A percentile compares a stretch with the other conserved stretches of the same genome.
phyloP scores from a whole-genome alignment of 805 yeast genomes.

The Pichia kluyveri region DNA sequence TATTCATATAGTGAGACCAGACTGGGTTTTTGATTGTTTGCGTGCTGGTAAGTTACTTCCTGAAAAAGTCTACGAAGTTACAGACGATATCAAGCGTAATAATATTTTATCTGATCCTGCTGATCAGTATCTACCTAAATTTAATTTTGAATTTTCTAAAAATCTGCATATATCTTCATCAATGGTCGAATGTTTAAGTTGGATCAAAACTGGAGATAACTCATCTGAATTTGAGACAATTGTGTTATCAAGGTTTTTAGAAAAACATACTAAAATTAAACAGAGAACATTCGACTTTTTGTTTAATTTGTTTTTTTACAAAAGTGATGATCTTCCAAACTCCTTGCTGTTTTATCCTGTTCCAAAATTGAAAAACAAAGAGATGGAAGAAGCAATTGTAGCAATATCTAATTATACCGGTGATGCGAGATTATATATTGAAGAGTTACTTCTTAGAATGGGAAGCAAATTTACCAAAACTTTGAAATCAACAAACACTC shows the following conservation, averaged over 20 bases:
- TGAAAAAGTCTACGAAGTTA: constrained; percentile 21
- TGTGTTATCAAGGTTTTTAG: neutral
- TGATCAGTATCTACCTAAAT: neutral
- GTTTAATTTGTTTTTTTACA: constrained; percentile 50
- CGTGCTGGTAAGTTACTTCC: constrained; percentile 21
- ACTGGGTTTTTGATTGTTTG: constrained; percentile 44
- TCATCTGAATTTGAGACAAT: neutral
- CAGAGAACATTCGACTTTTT: constrained; percentile 63
- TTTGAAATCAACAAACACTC: constrained; percentile 51
- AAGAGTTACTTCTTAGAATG: constrained; percentile 48
- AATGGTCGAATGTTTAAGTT: neutral
- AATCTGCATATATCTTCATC: neutral
- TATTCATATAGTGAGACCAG: constrained; percentile 60
- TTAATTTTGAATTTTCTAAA: neutral
- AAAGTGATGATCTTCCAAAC: constrained; percentile 46
- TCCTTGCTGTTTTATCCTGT: constrained; percentile 63
- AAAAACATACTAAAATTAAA: neutral
- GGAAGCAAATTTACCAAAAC: constrained; percentile 75
- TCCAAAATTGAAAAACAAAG: constrained; percentile 41
- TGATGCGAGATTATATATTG: constrained; percentile 68
- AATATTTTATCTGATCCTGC: neutral
- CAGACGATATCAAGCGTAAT: neutral
- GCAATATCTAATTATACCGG: constrained; percentile 80
- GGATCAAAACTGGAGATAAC: neutral
- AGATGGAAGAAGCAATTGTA: constrained; percentile 45